These are phyloP conservation scores for Backusella tarrabulga DNA, from an alignment of 192 early-diverging fungal genomes.

Conservation along the genomic window DNA sequence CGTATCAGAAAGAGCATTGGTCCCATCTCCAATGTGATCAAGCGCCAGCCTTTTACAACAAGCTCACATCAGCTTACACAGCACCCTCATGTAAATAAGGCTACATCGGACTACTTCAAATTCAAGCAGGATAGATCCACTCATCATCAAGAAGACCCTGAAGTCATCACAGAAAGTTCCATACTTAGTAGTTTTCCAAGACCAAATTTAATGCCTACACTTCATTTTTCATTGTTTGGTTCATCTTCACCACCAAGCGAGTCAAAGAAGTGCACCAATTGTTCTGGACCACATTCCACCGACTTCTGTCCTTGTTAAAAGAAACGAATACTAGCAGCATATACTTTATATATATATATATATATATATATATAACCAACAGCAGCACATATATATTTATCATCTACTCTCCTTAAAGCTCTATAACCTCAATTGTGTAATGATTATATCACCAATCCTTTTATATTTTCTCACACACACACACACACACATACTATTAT, in stretches of 20 bases:
- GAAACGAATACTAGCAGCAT: background rate
- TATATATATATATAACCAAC: background rate
- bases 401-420: background rate
- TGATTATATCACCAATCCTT: background rate
- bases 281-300: constrained; percentile 39
- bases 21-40: constrained; percentile 20
- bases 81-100: background rate
- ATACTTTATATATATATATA: too few relatives aligned
- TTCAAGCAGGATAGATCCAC: background rate
- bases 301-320: constrained; percentile 40
- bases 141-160: background rate
- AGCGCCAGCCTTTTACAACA: background rate
- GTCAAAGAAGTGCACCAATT: constrained; percentile 25
- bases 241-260: background rate
- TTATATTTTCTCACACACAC: background rate
- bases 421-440: background rate
- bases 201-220: constrained; percentile 38
- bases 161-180: constrained; percentile 27
- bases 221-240: constrained; percentile 26
- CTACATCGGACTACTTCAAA: background rate
- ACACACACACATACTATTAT: background rate
- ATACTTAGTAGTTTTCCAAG: constrained; percentile 33
- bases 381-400: background rate
- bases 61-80: background rate
- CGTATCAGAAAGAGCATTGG: constrained; percentile 32